These are phyloP conservation scores for Calonectria montana DNA, from an alignment of 2,329 filamentous ascomycete species.

Conservation along the genomic window DNA sequence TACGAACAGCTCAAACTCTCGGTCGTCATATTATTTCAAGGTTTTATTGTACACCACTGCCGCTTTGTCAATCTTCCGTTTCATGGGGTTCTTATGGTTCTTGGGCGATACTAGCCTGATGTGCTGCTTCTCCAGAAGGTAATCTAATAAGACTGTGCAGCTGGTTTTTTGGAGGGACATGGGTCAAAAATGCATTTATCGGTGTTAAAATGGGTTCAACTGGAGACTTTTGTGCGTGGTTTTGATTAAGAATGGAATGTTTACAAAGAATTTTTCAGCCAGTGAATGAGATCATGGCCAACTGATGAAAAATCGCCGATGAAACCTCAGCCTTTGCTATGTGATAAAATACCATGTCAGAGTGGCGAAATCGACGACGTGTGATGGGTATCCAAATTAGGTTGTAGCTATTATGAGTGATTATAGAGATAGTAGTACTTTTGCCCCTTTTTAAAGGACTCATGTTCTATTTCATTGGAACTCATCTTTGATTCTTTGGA, in stretches of 20 bases:
- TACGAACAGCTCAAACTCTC: not conserved
- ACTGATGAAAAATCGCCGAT: no score
- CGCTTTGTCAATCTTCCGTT: not conserved
- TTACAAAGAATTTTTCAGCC: not conserved
- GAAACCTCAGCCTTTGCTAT: no score
- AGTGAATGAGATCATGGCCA: not conserved
- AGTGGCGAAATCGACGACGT: no score
- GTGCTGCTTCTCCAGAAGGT: not conserved
- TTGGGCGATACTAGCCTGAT: not conserved
- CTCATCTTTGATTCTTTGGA: no score
- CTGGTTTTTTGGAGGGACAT: not conserved
- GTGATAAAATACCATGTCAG: no score
- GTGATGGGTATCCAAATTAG: no score
- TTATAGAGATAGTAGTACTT: no score
- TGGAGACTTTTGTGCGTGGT: not conserved
- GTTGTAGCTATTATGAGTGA: no score
- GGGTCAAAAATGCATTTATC: not conserved
- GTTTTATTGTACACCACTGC: not conserved
- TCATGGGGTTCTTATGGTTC: not conserved
- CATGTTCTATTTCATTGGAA: no score
- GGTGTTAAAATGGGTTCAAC: not conserved
- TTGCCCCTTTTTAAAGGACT: no score
- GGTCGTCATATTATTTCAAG: not conserved
- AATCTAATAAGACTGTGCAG: not conserved
- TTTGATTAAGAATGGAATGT: not conserved